These are phyloP conservation scores for Scheffersomyces parashehatae DNA, from an alignment of 1,139 yeast species.

Conservation along the genomic window DNA sequence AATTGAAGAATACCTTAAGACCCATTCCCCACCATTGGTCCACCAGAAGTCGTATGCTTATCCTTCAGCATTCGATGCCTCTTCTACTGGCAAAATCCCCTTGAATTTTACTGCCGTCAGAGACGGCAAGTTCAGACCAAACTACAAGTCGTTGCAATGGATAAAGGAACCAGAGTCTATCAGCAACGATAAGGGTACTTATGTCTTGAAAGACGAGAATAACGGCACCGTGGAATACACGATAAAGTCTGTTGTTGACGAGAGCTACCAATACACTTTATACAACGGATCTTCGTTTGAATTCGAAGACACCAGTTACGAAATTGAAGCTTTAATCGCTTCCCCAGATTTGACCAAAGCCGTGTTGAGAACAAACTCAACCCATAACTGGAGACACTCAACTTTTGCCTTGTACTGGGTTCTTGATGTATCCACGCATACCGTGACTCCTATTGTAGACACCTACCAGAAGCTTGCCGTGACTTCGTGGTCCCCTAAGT, in stretches of 20 bases:
- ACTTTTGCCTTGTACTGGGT: conserved; percentile 43
- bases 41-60: not conserved
- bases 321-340: conserved; percentile 55
- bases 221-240: conserved; percentile 32
- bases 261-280: conserved; percentile 42
- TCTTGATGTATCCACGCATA: conserved; percentile 19
- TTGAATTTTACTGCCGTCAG: conserved; percentile 38
- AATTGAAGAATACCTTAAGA: conserved; percentile 7
- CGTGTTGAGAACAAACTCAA: conserved; percentile 52
- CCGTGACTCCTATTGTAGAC: conserved; percentile 17
- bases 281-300: conserved; percentile 51
- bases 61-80: conserved; percentile 3
- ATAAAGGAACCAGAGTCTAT: conserved; percentile 49
- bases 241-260: conserved; percentile 53
- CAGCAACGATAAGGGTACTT: conserved; percentile 55
- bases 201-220: conserved; percentile 35
- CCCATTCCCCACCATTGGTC: conserved; percentile 10
- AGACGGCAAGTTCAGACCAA: conserved; percentile 53
- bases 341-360: conserved; percentile 65
- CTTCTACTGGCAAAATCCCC: conserved; percentile 26
- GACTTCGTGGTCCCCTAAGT: conserved; percentile 32
- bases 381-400: conserved; percentile 50
- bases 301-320: conserved; percentile 38
- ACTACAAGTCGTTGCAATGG: conserved; percentile 63
- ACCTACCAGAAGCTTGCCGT: conserved; percentile 17